Evolutionary conservation across 2,329 filamentous ascomycete species (phyloP), one percentile per base, ranked within the genome.

Genomic region (Ustilaginoidea virens): DNA sequence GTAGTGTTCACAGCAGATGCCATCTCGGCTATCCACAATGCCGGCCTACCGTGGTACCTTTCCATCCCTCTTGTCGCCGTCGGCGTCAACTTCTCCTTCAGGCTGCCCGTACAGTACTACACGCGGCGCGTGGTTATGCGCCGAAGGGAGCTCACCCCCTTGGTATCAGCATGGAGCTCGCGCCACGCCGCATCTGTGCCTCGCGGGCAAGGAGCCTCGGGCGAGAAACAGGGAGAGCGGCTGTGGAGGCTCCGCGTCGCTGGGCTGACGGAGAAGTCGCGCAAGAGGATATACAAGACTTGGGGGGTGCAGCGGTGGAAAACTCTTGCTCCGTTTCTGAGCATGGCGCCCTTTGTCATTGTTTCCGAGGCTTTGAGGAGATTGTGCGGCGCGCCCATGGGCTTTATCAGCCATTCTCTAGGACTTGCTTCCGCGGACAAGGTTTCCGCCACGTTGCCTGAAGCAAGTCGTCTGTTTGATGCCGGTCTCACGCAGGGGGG

Each of bases 11-110:
- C 61, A 4, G 56, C 63, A 18, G 45, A 58, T 29, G 40, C 54
- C 34, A 53, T 72, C 28, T 43, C 55, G 20, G 48, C 47, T 25
- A 30, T 63, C 7, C 66, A 73, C 40, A 32, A 41, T 27, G 51
- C 53, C 15, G 55, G 58, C 21, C 42, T 62, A 2, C 65, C 66
- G 2, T 73, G 68, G 68, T 69, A 54, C 38, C 37, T 69, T 18
- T 54, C 58, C 17, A 65, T 73, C 26, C 66, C 68, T 4, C 49
- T 65, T n/a, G 48, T 65, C 10, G 63, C 64, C 5, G 35, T 69
- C 2, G 44, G 49, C 25, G 46, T 69, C 40, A 62, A 55, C 44
- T 39, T 58, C 22, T 32, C 55, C 27, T 40, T 62, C 33, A 55
- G 66, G 10, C 43, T 68, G 4, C 68, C 68, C 5, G 48, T 63